These are phyloP conservation scores for Saccharomyces hybrid DNA, from an alignment of 1,139 yeast genomes.

Conservation along the genomic window DNA sequence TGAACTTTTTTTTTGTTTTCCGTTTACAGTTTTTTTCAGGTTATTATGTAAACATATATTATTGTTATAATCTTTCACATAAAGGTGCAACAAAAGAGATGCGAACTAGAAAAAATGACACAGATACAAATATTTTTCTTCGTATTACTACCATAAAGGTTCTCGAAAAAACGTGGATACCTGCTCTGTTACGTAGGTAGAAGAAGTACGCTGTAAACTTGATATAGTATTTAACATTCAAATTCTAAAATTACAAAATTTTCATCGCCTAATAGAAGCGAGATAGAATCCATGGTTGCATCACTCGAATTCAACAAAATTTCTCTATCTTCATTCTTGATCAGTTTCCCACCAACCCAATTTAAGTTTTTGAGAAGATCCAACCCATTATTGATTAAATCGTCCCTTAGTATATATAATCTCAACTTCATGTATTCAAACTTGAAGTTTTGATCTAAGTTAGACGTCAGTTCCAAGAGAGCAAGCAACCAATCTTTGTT, in stretches of 20 bases:
- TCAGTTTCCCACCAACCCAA: slow-evolving; percentile 30
- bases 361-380: slow-evolving; percentile 23
- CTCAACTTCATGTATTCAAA: slow-evolving; percentile 11
- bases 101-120: neutral
- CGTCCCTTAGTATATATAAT: slow-evolving; percentile 20
- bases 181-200: no score
- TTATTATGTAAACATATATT: no score
- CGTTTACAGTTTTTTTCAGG: neutral
- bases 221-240: slow-evolving; percentile 16
- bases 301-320: slow-evolving; percentile 4
- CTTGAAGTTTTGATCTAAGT: slow-evolving; percentile 7
- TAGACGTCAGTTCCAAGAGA: slow-evolving; percentile 21
- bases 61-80: no score
- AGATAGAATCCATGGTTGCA: slow-evolving; percentile 10
- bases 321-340: slow-evolving; percentile 23
- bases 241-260: slow-evolving; percentile 26
- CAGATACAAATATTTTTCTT: no score
- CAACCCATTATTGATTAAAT: slow-evolving; percentile 15
- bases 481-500: slow-evolving; percentile 24
- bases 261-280: slow-evolving; percentile 20
- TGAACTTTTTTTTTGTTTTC: neutral
- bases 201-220: no score
- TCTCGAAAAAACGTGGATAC: no score
- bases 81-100: no score
- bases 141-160: no score